Evolutionary conservation across 1,284 basidiomycete genomes (phyloP).

Genomic region (Polyporus tsugae): DNA sequence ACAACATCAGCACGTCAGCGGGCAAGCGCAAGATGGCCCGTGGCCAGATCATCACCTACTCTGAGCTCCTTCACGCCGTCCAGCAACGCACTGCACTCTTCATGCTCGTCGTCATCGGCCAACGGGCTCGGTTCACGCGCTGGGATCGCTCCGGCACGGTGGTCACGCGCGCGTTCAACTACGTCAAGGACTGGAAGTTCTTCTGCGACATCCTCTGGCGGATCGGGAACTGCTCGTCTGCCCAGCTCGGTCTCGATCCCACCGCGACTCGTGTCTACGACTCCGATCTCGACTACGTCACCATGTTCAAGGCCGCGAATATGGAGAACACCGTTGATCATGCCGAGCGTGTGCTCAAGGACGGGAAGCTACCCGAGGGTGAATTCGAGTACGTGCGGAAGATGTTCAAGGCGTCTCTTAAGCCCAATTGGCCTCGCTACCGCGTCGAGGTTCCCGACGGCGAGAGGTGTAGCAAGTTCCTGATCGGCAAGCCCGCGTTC

Average conservation of each 20-base stretch:
- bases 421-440: not conserved
- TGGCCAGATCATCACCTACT: conserved; percentile 6
- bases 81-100: conserved; percentile 10
- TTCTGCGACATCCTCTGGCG: conserved; percentile 28
- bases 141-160: conserved; percentile 17
- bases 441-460: not conserved
- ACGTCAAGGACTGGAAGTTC: not conserved
- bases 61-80: not conserved
- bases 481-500: conserved; percentile 16
- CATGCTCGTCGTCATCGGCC: conserved; percentile 12
- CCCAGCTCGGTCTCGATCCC: conserved; percentile 36
- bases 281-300: not conserved
- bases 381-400: conserved; percentile 15
- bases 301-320: not conserved
- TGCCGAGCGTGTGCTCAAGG: not conserved
- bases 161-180: conserved; percentile 9
- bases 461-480: not conserved
- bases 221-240: conserved; percentile 37
- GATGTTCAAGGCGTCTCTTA: not conserved
- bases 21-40: not conserved
- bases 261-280: conserved; percentile 5
- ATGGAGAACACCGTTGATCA: not conserved
- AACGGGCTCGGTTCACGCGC: not conserved
- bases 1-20: not conserved
- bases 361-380: not conserved